A percentile compares a stretch with the other conserved stretches of the same genome.
phyloP scores from a whole-genome alignment of 768 basidiomycete species.

The Sistotremastrum niveocremeum region DNA sequence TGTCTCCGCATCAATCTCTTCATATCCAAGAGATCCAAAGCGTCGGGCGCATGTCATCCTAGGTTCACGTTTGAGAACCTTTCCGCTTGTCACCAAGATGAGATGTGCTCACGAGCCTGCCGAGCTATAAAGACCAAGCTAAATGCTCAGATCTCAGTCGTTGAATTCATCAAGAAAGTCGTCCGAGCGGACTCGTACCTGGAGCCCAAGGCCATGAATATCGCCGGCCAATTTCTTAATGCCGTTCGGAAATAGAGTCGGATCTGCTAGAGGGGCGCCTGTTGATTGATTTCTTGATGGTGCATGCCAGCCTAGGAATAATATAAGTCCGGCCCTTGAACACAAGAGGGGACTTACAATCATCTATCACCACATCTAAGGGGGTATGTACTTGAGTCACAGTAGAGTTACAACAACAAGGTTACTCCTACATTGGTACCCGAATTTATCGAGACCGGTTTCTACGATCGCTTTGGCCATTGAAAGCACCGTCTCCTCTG shows the following conservation, averaged over 20 bases:
- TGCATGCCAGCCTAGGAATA: constrained; percentile 20
- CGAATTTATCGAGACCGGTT: constrained; percentile 19
- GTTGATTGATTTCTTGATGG: constrained; percentile 12
- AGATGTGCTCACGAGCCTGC: constrained; percentile 17
- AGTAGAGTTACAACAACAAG: not conserved
- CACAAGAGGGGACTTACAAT: constrained; percentile 17
- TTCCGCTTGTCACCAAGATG: not conserved
- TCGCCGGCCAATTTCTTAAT: constrained; percentile 19
- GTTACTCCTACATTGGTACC: constrained; percentile 22
- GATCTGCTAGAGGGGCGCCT: constrained; percentile 18
- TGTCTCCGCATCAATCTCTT: constrained; percentile 26
- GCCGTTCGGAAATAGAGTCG: constrained; percentile 18
- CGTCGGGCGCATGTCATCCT: constrained; percentile 22
- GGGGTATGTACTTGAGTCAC: not conserved
- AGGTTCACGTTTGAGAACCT: not conserved
- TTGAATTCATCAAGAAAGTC: not conserved
- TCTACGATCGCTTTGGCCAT: constrained; percentile 21
- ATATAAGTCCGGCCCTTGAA: not conserved
- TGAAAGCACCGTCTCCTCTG: constrained; percentile 20
- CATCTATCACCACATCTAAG: constrained; percentile 24
- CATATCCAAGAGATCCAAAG: constrained; percentile 27
- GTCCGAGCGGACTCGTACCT: constrained; percentile 9
- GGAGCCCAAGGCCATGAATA: constrained; percentile 20
- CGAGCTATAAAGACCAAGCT: constrained; percentile 24
- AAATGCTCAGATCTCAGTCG: not conserved